A percentile compares a stretch with the other conserved stretches of the same genome.
Evolutionary conservation across 192 early-diverging fungal species (phyloP).

Genomic region (Backusella westeae): DNA sequence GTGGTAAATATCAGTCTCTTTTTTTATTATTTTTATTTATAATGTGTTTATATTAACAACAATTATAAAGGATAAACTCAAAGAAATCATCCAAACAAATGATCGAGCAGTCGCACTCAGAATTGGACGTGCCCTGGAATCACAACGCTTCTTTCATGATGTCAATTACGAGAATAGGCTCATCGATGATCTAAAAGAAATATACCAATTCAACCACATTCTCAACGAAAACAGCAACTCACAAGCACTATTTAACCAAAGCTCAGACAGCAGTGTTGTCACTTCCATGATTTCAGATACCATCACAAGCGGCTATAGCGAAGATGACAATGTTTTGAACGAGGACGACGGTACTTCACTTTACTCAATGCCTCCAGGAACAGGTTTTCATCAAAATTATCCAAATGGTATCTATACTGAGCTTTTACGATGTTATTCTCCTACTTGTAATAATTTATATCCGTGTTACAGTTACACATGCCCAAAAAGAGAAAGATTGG

Average conservation of each 20-base stretch:
- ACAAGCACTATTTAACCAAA: neutral
- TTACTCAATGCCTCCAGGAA: neutral
- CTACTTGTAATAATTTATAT: slow-evolving; percentile 74
- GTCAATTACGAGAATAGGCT: slow-evolving; percentile 82
- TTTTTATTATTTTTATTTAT: neutral
- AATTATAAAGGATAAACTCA: slow-evolving; percentile 49
- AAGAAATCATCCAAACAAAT: slow-evolving; percentile 70
- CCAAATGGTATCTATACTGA: slow-evolving; percentile 78
- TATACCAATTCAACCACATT: slow-evolving; percentile 68
- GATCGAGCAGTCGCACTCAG: slow-evolving; percentile 84
- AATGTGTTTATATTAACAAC: neutral
- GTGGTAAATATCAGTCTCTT: slow-evolving; percentile 13
- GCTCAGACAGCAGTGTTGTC: neutral
- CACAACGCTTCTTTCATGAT: slow-evolving; percentile 90
- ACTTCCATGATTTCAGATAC: neutral
- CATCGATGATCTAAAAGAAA: slow-evolving; percentile 73
- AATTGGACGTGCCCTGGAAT: slow-evolving; percentile 83
- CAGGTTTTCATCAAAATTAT: neutral
- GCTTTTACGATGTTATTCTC: slow-evolving; percentile 90
- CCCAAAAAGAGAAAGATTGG: slow-evolving; percentile 46
- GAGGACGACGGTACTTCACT: neutral
- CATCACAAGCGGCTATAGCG: neutral
- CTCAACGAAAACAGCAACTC: neutral
- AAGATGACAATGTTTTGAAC: neutral
- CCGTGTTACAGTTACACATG: slow-evolving; percentile 91